Evolutionary conservation across 2,329 filamentous ascomycete genomes (phyloP).

Genomic region (Cladophialophora yegresii): DNA sequence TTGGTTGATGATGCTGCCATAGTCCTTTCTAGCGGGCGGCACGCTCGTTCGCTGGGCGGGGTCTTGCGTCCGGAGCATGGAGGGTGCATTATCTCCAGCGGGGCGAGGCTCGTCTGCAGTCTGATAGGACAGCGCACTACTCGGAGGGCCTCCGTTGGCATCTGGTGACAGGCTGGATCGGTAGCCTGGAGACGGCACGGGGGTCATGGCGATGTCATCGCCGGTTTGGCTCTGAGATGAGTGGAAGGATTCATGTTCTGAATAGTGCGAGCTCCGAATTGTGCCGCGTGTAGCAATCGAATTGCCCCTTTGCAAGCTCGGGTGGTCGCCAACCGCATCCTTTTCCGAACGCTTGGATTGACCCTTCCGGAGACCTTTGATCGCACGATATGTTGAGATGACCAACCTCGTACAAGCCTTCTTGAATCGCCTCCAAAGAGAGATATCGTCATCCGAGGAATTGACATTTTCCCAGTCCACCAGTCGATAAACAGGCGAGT

Average conservation of each 20-base stretch:
- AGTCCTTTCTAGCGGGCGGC: slow-evolving; percentile 52
- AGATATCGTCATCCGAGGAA: slow-evolving; percentile 81
- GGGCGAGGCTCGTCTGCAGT: slow-evolving; percentile 31
- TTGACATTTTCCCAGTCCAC: slow-evolving; percentile 92
- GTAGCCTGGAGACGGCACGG: slow-evolving; percentile 67
- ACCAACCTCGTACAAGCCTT: slow-evolving; percentile 73
- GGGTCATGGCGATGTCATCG: slow-evolving; percentile 91
- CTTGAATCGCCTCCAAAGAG: slow-evolving; percentile 83
- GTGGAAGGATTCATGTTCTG: slow-evolving; percentile 54
- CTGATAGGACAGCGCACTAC: slow-evolving; percentile 37
- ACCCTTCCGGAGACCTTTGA: slow-evolving; percentile 46
- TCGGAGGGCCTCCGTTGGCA: slow-evolving; percentile 33
- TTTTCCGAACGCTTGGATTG: slow-evolving; percentile 53
- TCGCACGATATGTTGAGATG: slow-evolving; percentile 56
- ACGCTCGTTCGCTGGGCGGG: slow-evolving; percentile 28
- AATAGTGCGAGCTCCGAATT: slow-evolving; percentile 59
- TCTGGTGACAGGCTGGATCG: slow-evolving; percentile 42
- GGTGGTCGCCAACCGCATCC: slow-evolving; percentile 54
- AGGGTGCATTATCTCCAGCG: slow-evolving; percentile 27
- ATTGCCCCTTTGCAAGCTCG: slow-evolving; percentile 54
- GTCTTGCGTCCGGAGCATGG: slow-evolving; percentile 23
- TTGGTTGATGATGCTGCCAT: slow-evolving; percentile 73
- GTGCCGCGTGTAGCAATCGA: slow-evolving; percentile 66
- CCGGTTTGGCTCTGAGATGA: slow-evolving; percentile 52
- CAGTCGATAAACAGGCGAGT: slow-evolving; percentile 88